A percentile compares a stretch with the other conserved stretches of the same genome.
Evolutionary conservation across 148 eudicot genomes (phyloP).

Genomic region (Euryodendron excelsum): DNA sequence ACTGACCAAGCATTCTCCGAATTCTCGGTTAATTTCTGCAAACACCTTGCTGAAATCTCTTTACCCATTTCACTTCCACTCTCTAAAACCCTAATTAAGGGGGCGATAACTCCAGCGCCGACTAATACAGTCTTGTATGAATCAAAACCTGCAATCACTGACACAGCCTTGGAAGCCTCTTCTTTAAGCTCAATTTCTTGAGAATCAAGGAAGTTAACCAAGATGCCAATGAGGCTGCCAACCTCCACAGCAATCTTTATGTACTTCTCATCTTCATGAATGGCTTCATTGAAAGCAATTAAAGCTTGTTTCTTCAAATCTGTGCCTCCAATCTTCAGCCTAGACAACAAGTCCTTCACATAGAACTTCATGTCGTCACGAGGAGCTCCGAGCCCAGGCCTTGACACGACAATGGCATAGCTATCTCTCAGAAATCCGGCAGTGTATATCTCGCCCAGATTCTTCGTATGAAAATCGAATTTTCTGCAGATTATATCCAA

Average conservation of each 20-base stretch:
- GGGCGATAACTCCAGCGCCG: conserved; percentile 51
- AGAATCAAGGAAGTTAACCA: conserved; percentile 57
- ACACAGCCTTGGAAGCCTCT: conserved; percentile 40
- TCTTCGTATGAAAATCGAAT: conserved; percentile 36
- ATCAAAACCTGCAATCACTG: conserved; percentile 44
- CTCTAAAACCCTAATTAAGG: conserved; percentile 68
- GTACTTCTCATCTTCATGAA: conserved; percentile 64
- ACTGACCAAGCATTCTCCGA: conserved; percentile 85
- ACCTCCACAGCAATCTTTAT: conserved; percentile 52
- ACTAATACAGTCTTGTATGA: conserved; percentile 37
- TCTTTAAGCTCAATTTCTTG: conserved; percentile 50
- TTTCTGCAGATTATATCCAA: conserved; percentile 49
- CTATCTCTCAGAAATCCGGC: conserved; percentile 43
- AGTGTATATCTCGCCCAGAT: conserved; percentile 38
- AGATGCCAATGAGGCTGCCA: conserved; percentile 31
- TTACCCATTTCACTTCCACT: conserved; percentile 44
- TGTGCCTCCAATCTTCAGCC: conserved; percentile 61
- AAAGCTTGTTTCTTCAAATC: conserved; percentile 63
- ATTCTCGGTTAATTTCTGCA: conserved; percentile 63
- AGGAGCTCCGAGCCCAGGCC: conserved; percentile 44
- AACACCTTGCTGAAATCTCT: conserved; percentile 44
- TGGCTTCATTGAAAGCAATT: conserved; percentile 50
- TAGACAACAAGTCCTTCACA: conserved; percentile 55
- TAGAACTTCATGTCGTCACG: conserved; percentile 68
- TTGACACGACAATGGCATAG: conserved; percentile 59